phyloP scores from a whole-genome alignment of 148 eudicot genomes.

The Salicornia ramosissima region DNA sequence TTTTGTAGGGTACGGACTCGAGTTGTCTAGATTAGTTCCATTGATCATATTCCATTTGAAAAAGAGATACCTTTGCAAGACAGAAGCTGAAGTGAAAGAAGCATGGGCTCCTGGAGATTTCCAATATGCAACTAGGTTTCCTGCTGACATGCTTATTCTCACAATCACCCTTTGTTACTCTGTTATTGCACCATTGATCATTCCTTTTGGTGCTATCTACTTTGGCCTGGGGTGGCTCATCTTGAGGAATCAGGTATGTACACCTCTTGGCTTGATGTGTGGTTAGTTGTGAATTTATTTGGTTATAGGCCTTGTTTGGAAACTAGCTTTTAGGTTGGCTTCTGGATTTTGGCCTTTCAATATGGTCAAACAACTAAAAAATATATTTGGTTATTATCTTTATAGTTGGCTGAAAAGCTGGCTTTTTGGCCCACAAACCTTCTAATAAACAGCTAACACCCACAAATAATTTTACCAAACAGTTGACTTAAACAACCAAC shows the following conservation, averaged over 20 bases:
- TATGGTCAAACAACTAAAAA: too few relatives aligned
- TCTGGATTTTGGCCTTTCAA: too few relatives aligned
- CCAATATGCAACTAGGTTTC: slow-evolving; percentile 64
- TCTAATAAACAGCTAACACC: too few relatives aligned
- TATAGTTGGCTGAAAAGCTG: too few relatives aligned
- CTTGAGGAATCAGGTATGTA: slow-evolving; percentile 76
- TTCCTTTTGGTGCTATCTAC: slow-evolving; percentile 76
- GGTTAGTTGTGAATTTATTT: neutral
- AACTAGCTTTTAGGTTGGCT: too few relatives aligned
- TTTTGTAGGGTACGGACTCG: slow-evolving; percentile 85
- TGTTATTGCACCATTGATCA: slow-evolving; percentile 71
- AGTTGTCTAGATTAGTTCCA: slow-evolving; percentile 68
- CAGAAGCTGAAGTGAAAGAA: slow-evolving; percentile 70
- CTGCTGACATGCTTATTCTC: slow-evolving; percentile 66
- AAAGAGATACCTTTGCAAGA: slow-evolving; percentile 67
- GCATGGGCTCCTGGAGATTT: slow-evolving; percentile 93
- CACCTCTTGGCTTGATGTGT: neutral
- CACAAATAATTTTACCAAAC: too few relatives aligned
- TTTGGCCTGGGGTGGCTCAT: slow-evolving; percentile 88
- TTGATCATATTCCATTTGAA: slow-evolving; percentile 69
- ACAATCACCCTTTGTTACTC: slow-evolving; percentile 78
- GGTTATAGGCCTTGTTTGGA: too few relatives aligned
- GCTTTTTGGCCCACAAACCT: too few relatives aligned
- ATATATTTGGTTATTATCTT: too few relatives aligned
- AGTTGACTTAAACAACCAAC: too few relatives aligned